Conservation (phyloP, 2,329 filamentous ascomycete species). For the Davidsoniella australis region DNA sequence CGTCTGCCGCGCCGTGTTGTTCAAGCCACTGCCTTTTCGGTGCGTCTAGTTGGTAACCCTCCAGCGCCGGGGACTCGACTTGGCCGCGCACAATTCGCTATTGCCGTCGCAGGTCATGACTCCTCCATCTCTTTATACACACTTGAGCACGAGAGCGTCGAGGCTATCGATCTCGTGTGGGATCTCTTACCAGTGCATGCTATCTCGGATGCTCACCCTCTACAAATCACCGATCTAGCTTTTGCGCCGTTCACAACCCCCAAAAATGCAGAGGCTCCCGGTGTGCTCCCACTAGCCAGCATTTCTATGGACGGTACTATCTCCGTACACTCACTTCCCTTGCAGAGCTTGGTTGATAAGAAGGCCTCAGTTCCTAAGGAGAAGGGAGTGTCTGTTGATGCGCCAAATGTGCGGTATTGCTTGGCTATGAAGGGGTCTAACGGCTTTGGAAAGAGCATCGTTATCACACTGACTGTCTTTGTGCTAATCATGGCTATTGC, state of each 20-base stretch:
- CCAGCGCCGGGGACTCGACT: constrained; percentile 19
- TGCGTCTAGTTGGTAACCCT: constrained; percentile 45
- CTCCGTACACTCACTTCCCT: constrained; percentile 61
- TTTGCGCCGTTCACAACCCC: constrained; percentile 37
- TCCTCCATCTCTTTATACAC: constrained; percentile 64
- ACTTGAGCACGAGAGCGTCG: constrained; percentile 45
- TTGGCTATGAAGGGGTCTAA: constrained; percentile 41
- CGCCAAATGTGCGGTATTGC: constrained; percentile 42
- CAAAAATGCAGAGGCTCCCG: constrained; percentile 27
- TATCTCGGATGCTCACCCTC: constrained; percentile 36
- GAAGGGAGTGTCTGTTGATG: not conserved
- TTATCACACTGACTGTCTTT: constrained; percentile 37
- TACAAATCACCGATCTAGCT: constrained; percentile 40
- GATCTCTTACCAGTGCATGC: constrained; percentile 36
- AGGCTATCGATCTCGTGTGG: constrained; percentile 30
- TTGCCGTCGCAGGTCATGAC: constrained; percentile 68
- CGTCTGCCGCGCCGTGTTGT: constrained; percentile 26
- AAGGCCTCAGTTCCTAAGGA: constrained; percentile 23
- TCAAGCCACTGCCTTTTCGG: constrained; percentile 61
- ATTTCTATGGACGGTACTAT: constrained; percentile 67
- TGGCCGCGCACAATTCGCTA: constrained; percentile 56
- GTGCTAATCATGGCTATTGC: constrained; percentile 40
- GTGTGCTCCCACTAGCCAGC: constrained; percentile 43
- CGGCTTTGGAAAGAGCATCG: constrained; percentile 32
- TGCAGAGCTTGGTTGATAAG: constrained; percentile 31